Conservation (phyloP, 2,329 filamentous ascomycete genomes). For the Zopfia rhizophila region DNA sequence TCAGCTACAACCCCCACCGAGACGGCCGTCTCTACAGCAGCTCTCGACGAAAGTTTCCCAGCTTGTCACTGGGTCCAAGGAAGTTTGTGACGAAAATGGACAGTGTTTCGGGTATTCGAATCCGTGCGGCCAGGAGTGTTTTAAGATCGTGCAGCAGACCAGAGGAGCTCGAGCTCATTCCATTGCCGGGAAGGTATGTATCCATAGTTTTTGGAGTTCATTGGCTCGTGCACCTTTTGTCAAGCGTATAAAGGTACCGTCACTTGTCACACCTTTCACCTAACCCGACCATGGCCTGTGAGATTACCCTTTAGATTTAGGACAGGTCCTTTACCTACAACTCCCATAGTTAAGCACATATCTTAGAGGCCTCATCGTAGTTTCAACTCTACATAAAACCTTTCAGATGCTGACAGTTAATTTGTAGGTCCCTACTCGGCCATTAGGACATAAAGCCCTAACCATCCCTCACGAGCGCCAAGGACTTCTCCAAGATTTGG, state of each 20-base stretch:
- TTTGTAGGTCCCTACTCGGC: conserved; percentile 15
- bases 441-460: conserved; percentile 34
- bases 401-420: conserved; percentile 1
- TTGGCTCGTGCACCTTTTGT: no score
- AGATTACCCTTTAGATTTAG: no score
- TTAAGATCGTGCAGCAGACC: conserved; percentile 59
- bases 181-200: conserved; percentile 16
- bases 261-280: no score
- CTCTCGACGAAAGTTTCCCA: conserved; percentile 59
- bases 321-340: no score
- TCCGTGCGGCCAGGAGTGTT: conserved; percentile 70
- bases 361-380: no score
- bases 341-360: no score
- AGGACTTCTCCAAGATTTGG: conserved; percentile 40
- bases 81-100: conserved; percentile 66
- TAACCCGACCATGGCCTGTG: no score
- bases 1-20: conserved; percentile 20
- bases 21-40: conserved; percentile 55
- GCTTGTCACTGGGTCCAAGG: conserved; percentile 61
- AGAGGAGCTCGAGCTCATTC: conserved; percentile 41
- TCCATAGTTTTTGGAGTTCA: no score
- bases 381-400: not conserved
- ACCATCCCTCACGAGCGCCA: conserved; percentile 42
- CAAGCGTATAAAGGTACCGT: no score
- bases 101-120: conserved; percentile 71